Evolutionary conservation across 441 rosid species (phyloP).

Genomic region (Gossypium davidsonii): DNA sequence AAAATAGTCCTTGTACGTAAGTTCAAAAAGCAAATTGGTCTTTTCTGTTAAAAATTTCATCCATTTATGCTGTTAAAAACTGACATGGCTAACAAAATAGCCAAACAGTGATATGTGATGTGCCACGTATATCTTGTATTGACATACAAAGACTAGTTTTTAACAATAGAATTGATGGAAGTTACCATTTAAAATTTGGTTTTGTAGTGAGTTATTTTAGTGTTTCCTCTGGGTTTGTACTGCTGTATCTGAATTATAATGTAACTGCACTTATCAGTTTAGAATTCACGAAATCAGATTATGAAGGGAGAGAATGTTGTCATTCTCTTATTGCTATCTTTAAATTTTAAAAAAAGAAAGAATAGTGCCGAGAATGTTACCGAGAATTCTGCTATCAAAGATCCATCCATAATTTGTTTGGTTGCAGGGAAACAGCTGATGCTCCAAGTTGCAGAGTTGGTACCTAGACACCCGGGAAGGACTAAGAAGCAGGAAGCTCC

Average conservation of each 20-base stretch:
- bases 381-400: not conserved
- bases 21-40: no score
- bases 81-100: no score
- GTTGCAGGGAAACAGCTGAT: constrained; percentile 76
- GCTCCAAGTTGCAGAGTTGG: constrained; percentile 85
- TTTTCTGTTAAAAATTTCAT: no score
- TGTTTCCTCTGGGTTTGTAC: not conserved
- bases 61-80: no score
- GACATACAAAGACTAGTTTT: no score
- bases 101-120: no score
- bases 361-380: not conserved
- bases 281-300: not conserved
- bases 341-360: not conserved
- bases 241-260: not conserved
- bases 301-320: not conserved
- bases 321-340: not conserved
- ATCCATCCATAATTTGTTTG: not conserved
- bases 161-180: no score
- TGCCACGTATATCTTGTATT: no score
- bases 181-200: not conserved
- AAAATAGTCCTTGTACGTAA: no score
- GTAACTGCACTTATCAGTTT: not conserved
- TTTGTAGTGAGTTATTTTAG: not conserved
- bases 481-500: constrained; percentile 75
- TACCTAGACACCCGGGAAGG: constrained; percentile 82